phyloP scores from a whole-genome alignment of 495 filamentous ascomycete genomes.

The Aspergillus diversus region DNA sequence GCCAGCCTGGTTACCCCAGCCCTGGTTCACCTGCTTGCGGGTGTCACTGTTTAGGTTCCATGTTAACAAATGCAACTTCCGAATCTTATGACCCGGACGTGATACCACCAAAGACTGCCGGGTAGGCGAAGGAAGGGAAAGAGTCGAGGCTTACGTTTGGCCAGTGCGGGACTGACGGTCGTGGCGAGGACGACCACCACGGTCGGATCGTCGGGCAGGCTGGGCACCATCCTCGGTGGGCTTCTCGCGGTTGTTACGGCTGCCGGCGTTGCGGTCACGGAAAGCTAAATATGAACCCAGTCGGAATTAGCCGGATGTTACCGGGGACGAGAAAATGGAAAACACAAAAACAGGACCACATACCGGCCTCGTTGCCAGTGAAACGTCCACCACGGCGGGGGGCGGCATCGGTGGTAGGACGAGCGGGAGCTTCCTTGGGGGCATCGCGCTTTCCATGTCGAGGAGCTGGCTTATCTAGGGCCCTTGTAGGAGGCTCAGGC shows the following conservation, averaged over 20 bases:
- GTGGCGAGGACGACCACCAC: slow-evolving; percentile 62
- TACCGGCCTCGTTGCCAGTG: slow-evolving; percentile 84
- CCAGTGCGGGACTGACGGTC: slow-evolving; percentile 82
- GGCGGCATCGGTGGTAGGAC: slow-evolving; percentile 44
- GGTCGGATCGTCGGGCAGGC: slow-evolving; percentile 54
- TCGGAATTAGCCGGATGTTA: slow-evolving; percentile 18
- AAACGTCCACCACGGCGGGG: slow-evolving; percentile 62
- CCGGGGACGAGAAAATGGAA: slow-evolving; percentile 5
- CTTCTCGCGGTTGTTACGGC: slow-evolving; percentile 80
- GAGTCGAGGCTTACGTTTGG: slow-evolving; percentile 61
- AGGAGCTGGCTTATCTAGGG: slow-evolving; percentile 79
- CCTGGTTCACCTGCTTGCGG: slow-evolving; percentile 88
- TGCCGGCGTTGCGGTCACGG: slow-evolving; percentile 86
- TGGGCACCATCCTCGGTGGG: slow-evolving; percentile 70
- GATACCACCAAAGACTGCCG: background rate
- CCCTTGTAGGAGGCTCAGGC: slow-evolving; percentile 77
- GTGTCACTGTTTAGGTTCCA: slow-evolving; percentile 62
- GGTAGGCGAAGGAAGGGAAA: slow-evolving; percentile 7
- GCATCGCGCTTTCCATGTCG: slow-evolving; percentile 89
- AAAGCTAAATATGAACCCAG: slow-evolving; percentile 61
- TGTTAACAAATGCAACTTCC: too few relatives aligned
- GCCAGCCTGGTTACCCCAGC: slow-evolving; percentile 85
- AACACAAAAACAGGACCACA: slow-evolving; percentile 30
- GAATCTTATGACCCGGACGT: too few relatives aligned
- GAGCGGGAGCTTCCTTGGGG: slow-evolving; percentile 64